A percentile compares a stretch with the other conserved stretches of the same genome.
Conservation (phyloP, 768 basidiomycete species). For the Amanita polypyramis region DNA sequence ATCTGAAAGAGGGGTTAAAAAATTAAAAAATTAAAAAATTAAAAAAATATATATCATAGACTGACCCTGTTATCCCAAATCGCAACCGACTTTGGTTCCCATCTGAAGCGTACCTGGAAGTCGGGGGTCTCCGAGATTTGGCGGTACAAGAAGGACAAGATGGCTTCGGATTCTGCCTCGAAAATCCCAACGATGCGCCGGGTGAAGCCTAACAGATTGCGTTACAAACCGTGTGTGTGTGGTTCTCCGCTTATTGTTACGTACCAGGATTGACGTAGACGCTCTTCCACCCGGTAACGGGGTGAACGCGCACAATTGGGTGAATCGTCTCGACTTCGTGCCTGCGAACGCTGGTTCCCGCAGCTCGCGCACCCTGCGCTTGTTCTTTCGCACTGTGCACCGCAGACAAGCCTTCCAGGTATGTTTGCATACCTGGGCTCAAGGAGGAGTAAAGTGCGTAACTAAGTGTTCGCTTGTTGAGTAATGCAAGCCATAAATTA, state of each 20-base stretch:
- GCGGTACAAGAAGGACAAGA: constrained; percentile 61
- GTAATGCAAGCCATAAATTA: too few relatives aligned
- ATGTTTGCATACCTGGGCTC: constrained; percentile 64
- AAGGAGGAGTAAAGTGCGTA: constrained; percentile 80
- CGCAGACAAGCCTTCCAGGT: constrained; percentile 63
- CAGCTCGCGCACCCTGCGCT: constrained; percentile 63
- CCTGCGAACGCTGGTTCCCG: constrained; percentile 61
- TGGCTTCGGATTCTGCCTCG: constrained; percentile 71
- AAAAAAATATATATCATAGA: background rate
- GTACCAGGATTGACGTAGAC: constrained; percentile 71
- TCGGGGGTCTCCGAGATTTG: constrained; percentile 63
- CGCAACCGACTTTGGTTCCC: constrained; percentile 70
- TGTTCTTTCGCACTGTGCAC: constrained; percentile 73
- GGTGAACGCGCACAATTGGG: constrained; percentile 77
- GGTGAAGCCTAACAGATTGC: constrained; percentile 49
- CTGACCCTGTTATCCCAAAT: constrained; percentile 80
- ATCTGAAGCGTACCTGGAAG: constrained; percentile 68
- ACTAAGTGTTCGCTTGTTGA: constrained; percentile 21
- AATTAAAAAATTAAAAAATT: too few relatives aligned
- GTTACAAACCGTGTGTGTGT: background rate
- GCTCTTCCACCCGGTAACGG: constrained; percentile 77
- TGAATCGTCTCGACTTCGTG: constrained; percentile 61
- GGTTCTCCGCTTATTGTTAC: constrained; percentile 8
- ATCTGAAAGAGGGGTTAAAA: constrained; percentile 31
- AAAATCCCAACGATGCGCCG: constrained; percentile 70